These are phyloP conservation scores for Amauroascus verrucosus DNA, from an alignment of 2,329 filamentous ascomycete species.

Conservation along the genomic window DNA sequence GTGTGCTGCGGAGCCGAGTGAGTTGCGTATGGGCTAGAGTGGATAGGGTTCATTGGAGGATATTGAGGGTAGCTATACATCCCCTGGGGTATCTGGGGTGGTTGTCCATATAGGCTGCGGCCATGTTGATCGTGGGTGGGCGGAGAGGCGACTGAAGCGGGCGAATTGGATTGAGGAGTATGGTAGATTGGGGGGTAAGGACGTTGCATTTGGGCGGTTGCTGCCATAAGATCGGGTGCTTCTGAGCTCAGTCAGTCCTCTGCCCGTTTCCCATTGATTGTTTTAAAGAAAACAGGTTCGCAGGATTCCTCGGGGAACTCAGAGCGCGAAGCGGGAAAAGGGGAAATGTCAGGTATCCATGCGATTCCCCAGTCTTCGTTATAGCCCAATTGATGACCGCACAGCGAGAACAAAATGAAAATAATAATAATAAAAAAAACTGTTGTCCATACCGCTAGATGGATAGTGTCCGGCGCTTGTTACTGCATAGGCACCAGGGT, in stretches of 20 bases:
- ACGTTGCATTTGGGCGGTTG: conserved; percentile 54
- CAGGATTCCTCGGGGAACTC: too few relatives aligned
- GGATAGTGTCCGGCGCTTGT: conserved; percentile 76
- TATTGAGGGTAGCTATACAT: conserved; percentile 67
- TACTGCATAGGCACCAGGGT: conserved; percentile 73
- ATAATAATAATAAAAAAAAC: not conserved
- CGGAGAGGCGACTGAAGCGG: conserved; percentile 81
- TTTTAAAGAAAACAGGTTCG: conserved; percentile 2
- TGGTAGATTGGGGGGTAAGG: conserved; percentile 88
- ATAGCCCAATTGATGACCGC: too few relatives aligned
- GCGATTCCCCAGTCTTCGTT: too few relatives aligned
- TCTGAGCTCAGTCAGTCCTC: conserved; percentile 47
- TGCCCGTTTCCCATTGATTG: conserved; percentile 48
- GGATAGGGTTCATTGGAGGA: conserved; percentile 42
- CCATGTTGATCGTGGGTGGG: conserved; percentile 79
- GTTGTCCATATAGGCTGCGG: conserved; percentile 72
- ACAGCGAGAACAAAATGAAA: not conserved
- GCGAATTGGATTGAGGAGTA: conserved; percentile 89
- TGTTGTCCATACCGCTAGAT: conserved; percentile 60
- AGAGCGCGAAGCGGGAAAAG: not conserved
- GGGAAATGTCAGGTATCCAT: not conserved
- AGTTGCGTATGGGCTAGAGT: conserved; percentile 48
- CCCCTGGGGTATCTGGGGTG: conserved; percentile 67
- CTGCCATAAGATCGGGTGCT: conserved; percentile 59
- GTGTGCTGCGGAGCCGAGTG: conserved; percentile 47